Evolutionary conservation across 2,329 filamentous ascomycete genomes (phyloP), one percentile per base, ranked within the genome.

Genomic region (Diaporthe eres): DNA sequence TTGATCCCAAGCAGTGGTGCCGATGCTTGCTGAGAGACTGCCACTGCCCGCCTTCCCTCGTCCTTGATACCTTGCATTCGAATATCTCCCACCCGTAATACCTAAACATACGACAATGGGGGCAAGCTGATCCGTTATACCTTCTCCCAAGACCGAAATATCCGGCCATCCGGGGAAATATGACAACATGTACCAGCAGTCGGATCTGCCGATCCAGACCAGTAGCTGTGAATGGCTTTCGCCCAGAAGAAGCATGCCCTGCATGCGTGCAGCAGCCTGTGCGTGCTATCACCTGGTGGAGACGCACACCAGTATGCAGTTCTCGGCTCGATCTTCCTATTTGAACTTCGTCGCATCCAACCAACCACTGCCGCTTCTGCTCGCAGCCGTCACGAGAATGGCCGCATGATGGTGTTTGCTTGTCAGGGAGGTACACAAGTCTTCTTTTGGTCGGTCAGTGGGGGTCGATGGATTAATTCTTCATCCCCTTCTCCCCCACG

Each of bases 341-440:
- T n/a, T 17, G 31, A 19, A n/a, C 12, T 49, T 22, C 44, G 19
- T 60, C 19, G 31, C 57, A 60, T 13, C 57, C 57, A 60, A 60
- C 25, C 58, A 61, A 17, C 25, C 25, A 17, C 51, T 12, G 25
- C n/a, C 39, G 60, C 39, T 67, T 49, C 61, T 67, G 19, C 44
- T 34, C 34, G 61, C 61, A 47, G 42, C 61, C 28, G 44, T 49
- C 25, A 65, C 61, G 42, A 65, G 9, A 34, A 67, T n/a, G 31
- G 6, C 57, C 5, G 61, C 42, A 47, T 47, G 61, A 12, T 22
- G 25, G n/a, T 28, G 2, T 34, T 4, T 37, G 19, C 37, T 34
- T 49, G 42, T 28, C 12, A 8, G 19, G 3, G 61, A 34, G 28
- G 25, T 10, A 13, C 17, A 34, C 10, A 5, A n/a, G 9, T 28